A percentile compares a stretch with the other conserved stretches of the same genome.
Conservation (phyloP, 305 asterid species). For the Fraxinus sp. region DNA sequence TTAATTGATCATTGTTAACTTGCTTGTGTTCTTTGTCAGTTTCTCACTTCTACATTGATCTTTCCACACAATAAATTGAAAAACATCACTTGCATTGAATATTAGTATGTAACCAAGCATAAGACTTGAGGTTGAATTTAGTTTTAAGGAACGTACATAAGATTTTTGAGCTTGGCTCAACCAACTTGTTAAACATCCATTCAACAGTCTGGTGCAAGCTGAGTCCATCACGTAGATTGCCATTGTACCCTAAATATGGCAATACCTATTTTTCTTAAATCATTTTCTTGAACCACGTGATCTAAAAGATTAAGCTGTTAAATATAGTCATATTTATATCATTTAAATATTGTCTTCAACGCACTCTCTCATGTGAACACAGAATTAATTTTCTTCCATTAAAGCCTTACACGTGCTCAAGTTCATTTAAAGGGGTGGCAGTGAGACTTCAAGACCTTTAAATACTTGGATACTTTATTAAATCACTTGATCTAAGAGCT, state of each 20-base stretch:
- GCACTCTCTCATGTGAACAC: neutral
- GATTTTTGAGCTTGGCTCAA: neutral
- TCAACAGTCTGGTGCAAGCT: constrained; percentile 2
- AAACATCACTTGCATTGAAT: neutral
- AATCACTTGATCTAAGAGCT: neutral
- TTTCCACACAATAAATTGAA: neutral
- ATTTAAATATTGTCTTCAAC: neutral
- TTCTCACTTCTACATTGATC: neutral
- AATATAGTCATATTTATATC: neutral
- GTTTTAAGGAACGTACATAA: neutral
- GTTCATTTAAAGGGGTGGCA: neutral
- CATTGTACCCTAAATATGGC: neutral
- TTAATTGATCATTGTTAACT: neutral
- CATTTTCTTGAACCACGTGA: neutral
- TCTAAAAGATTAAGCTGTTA: neutral
- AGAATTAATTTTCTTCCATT: neutral
- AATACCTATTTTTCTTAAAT: neutral
- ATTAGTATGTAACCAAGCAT: neutral
- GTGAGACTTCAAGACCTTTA: neutral
- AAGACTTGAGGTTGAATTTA: neutral
- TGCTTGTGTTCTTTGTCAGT: neutral
- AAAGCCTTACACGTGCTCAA: neutral
- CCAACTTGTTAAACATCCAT: constrained; percentile 1
- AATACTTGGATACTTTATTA: neutral
- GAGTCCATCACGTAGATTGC: neutral